Evolutionary conservation across 2,329 filamentous ascomycete species (phyloP), one percentile per base, ranked within the genome.

Genomic region (Emmonsia crescens): DNA sequence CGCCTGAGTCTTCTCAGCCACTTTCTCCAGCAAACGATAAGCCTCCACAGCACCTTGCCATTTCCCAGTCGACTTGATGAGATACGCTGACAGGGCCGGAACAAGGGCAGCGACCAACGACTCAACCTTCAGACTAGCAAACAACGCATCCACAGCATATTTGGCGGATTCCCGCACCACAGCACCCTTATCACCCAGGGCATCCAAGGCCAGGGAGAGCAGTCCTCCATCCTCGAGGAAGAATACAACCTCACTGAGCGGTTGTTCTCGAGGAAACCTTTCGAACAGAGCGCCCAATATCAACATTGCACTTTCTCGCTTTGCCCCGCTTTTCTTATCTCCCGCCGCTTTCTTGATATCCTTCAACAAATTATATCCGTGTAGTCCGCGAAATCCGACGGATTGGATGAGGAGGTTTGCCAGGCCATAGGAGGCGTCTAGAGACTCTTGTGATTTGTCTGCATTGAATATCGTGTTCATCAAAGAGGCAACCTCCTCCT

Each of bases 31-130:
- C 65, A 97, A 76, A 74, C 88, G 86, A 72, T 88, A 88, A 54
- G 90, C 94, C 64, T 89, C 92, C 60, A 96, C 89, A 19, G 89
- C 90, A 64, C 94, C 94, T 78, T 99, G 94, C 94, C 94, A 99
- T 78, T 99, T 99, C 67, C 90, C 92, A 19, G 91, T 89, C 71
- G 85, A 85, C 77, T 91, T 95, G 72, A 81, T 80, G 36, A 99
- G 81, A 74, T 97, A 97, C 59, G 82, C 77, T 64, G 81, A 77
- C 48, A 99, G 79, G 19, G 85, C 82, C 2, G 94, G 91, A 59
- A 99, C 80, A 49, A 99, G 82, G 24, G 89, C 92, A 65, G 85
- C 83, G 59, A 96, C 88, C 70, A 96, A 84, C 57, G 89, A 86
- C 79, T 97, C 94, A 61, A 91, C 79, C 71, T 84, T 86, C 65